Base-by-base conservation (phyloP, 495 filamentous ascomycete genomes). In the Xylaria venustula region DNA sequence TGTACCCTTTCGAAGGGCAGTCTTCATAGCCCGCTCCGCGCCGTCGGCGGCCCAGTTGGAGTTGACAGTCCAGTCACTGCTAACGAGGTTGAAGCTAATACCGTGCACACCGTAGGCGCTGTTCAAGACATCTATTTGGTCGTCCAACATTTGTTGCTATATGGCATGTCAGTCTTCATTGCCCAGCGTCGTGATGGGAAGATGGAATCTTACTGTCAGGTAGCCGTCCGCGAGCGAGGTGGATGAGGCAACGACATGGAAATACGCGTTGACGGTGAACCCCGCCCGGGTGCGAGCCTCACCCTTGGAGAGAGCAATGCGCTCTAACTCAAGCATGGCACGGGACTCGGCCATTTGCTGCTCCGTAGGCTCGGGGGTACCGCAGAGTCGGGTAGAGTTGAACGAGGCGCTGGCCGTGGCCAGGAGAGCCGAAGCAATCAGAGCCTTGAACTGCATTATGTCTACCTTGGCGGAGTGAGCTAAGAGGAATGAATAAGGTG, bases 221-320 rank as follows among this genome's bases (percentile, higher is more conserved):
- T 81, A 81, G 50, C 80, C 82, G 51, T 73, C 76, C n/a, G 67
- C 69, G n/a, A 77, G 68, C 0, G 68, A 42, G 19, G 67, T 80
- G 4, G 78, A 79, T 0, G 68, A 34, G 42, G 81, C 77, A 25
- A 89, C 75, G 50, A 89, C 82, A 71, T 89, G 87, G 76, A 89
- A 87, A 70, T 86, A 87, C 22, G 78, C 74, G 36, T 81, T 71
- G 50, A 89, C 74, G 54, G 64, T 77, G 65, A 80, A 61, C 19
- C 64, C 58, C 47, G 64, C 68, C 32, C 63, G 65, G 22, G 52
- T 52, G 15, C 63, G 62, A 28, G 52, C 22, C 30, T 68, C 62
- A 30, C 75, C 69, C 52, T 69, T 44, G 30, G 63, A 62, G 26
- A 53, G 57, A 36, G 50, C 53, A 54, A 62, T 68, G 62, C 64